phyloP scores from a whole-genome alignment of 2,329 filamentous ascomycete species.

The Pyricularia grisea region DNA sequence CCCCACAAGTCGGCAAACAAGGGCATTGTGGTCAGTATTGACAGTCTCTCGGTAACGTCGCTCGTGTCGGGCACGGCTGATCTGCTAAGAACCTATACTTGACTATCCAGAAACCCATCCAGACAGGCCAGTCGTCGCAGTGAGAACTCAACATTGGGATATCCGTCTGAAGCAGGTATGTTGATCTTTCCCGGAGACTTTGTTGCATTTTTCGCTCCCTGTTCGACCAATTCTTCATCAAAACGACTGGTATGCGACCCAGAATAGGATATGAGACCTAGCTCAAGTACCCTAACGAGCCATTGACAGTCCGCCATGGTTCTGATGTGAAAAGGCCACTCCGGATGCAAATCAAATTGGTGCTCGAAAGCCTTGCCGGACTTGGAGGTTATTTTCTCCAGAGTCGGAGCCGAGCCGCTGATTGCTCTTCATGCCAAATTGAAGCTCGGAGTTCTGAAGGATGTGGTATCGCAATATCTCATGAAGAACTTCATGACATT shows the following conservation, averaged over 20 bases:
- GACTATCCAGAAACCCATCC: neutral
- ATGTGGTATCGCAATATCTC: neutral
- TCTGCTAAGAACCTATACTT: neutral
- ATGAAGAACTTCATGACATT: neutral
- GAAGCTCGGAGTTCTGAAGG: neutral
- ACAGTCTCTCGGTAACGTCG: neutral
- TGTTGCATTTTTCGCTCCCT: neutral
- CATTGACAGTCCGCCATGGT: neutral
- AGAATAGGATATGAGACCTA: neutral
- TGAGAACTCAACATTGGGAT: neutral
- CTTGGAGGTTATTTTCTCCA: neutral
- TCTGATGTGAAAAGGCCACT: too few species aligned
- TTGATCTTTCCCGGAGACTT: neutral
- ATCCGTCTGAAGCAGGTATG: neutral
- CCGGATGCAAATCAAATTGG: neutral
- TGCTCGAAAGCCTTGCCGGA: neutral
- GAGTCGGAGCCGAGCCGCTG: neutral
- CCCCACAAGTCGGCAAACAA: neutral
- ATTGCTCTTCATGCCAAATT: neutral
- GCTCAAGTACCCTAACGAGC: neutral
- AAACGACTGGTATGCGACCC: neutral
- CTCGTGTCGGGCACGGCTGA: neutral
- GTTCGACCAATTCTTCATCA: neutral
- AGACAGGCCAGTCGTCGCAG: neutral
- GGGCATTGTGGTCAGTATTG: neutral